Percentiles rank a stretch among this genome's conserved stretches.
Conservation (phyloP, 1,139 yeast genomes). For the Yamadazyma atmosphaerica region DNA sequence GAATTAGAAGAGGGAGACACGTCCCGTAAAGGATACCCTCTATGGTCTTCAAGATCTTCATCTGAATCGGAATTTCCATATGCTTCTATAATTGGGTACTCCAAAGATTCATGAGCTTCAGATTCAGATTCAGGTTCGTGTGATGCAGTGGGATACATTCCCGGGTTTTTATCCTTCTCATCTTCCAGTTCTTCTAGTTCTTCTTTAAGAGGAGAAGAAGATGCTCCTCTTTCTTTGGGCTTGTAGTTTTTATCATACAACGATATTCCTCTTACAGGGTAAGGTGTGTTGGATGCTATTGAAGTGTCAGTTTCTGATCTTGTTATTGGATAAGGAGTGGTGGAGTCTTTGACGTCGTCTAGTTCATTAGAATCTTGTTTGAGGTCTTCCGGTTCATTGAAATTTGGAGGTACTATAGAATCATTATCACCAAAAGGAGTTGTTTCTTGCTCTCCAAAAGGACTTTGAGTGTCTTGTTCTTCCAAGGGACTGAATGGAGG, state of each 20-base stretch:
- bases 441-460: too few relatives aligned
- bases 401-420: too few relatives aligned
- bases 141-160: conserved; percentile 1
- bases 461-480: too few relatives aligned
- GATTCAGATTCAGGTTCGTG: neutral
- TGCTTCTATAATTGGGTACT: conserved; percentile 7
- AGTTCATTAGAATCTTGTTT: neutral
- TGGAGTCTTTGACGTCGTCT: neutral
- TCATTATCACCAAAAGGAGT: too few relatives aligned
- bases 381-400: too few relatives aligned
- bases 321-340: neutral
- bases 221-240: neutral
- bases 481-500: too few relatives aligned
- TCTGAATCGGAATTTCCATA: neutral
- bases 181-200: neutral
- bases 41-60: conserved; percentile 1
- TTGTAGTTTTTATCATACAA: conserved; percentile 12
- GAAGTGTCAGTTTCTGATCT: conserved; percentile 3
- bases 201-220: neutral
- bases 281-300: conserved; percentile 18
- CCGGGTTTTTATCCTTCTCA: neutral
- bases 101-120: neutral
- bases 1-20: conserved; percentile 4
- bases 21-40: conserved; percentile 14
- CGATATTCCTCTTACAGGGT: conserved; percentile 30